phyloP scores from a whole-genome alignment of 306 rosid genomes.

The Leucaena leucocephala region DNA sequence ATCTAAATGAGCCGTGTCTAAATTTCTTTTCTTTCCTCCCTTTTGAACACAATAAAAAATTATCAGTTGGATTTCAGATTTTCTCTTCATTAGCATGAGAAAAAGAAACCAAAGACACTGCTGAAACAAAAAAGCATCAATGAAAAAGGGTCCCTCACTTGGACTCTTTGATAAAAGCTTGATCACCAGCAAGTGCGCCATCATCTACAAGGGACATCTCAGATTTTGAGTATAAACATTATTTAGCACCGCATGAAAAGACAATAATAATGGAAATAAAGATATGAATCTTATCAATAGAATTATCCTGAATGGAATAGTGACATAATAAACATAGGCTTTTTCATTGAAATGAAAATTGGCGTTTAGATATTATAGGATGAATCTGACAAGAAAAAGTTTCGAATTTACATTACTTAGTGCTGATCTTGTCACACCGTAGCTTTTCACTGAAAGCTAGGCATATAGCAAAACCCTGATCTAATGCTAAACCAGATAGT shows the following conservation, averaged over 20 bases:
- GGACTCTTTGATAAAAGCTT: constrained; percentile 43
- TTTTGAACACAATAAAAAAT: not conserved
- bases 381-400: not conserved
- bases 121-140: constrained; percentile 14
- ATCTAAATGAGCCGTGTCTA: not conserved
- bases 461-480: constrained; percentile 13
- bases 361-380: not conserved
- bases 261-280: constrained; percentile 1
- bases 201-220: constrained; percentile 43
- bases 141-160: constrained; percentile 52
- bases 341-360: not conserved
- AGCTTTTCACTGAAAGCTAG: constrained; percentile 25
- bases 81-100: constrained; percentile 23
- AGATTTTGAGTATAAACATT: constrained; percentile 37
- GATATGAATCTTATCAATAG: not conserved
- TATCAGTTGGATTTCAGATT: constrained; percentile 5
- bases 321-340: not conserved
- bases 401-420: not conserved
- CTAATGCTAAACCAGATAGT: constrained; percentile 7
- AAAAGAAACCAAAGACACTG: constrained; percentile 17
- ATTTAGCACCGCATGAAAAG: constrained; percentile 31
- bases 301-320: constrained; percentile 16
- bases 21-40: constrained; percentile 3
- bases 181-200: constrained; percentile 37
- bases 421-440: not conserved